Evolutionary conservation across 2,329 filamentous ascomycete genomes (phyloP), one percentile per base, ranked within the genome.

Genomic region (Lasiodiplodia sp.): DNA sequence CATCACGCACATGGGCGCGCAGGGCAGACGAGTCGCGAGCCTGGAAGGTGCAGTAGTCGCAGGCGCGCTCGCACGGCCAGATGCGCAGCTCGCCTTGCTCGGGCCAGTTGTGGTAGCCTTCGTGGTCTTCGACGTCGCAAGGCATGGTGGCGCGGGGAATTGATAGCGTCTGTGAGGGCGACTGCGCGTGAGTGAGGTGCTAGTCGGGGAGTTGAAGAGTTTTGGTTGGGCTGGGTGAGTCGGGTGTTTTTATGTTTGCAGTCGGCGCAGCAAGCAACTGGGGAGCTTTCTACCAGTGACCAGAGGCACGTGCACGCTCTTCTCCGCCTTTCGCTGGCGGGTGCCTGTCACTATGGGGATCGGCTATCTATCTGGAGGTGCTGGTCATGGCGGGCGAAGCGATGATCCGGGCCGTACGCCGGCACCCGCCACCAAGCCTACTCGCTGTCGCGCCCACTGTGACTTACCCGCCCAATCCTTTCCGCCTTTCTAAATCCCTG

Each of bases 21-120:
- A 68, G 67, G 3, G 38, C 28, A 4, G 57, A 56, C 28, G 57
- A 64, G 67, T 68, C 67, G 38, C 67, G 67, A 38, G 55, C 67
- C 28, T 55, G 52, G 40, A 25, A 56, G 40, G 37, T 51, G 58
- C 67, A 68, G 51, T 53, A 68, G 28, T 55, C 67, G 58, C 67
- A 68, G 37, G 52, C 60, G 37, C 67, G 58, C 58, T 68, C 67
- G 8, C 67, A 68, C 7, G 67, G 67, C 67, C 67, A 68, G 58
- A 68, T 52, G 49, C 60, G 58, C 58, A 68, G 38, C 12, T 63
- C 44, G 51, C 67, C 67, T 16, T 49, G 23, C n/a, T 55, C 58
- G 28, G 67, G 67, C 67, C 67, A 68, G 58, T 68, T 64, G 58
- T 68, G 67, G 49, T 58, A 11, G 44, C 65, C 65, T 8, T 11